phyloP scores from a whole-genome alignment of 1,284 basidiomycete species.

The Naganishia sp. region DNA sequence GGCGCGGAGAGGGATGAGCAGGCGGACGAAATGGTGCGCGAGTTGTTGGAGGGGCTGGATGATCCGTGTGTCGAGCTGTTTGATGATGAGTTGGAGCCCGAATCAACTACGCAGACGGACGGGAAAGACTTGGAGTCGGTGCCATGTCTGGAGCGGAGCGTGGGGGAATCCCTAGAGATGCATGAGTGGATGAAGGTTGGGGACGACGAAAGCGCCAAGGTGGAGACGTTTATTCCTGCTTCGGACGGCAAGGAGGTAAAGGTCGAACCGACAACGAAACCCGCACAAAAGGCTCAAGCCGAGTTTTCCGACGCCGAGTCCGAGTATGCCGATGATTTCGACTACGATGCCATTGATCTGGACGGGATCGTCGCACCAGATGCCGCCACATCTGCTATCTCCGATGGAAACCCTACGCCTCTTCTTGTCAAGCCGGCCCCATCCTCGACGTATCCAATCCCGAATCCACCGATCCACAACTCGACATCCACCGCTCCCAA shows the following conservation, averaged over 20 bases:
- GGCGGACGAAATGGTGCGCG: constrained; percentile 50
- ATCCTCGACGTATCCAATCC: constrained; percentile 21
- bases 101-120: background rate
- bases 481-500: background rate
- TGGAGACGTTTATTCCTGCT: background rate
- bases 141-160: constrained; percentile 7
- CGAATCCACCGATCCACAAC: constrained; percentile 20
- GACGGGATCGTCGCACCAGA: constrained; percentile 13
- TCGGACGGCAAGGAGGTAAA: background rate
- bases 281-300: background rate
- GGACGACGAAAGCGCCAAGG: background rate
- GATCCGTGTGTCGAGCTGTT: constrained; percentile 42
- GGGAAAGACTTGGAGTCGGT: background rate
- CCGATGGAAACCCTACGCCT: constrained; percentile 42
- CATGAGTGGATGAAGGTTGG: constrained; percentile 16
- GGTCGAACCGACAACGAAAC: background rate
- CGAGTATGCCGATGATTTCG: constrained; percentile 27
- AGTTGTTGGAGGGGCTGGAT: constrained; percentile 50
- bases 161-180: background rate
- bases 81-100: constrained; percentile 34
- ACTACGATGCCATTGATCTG: constrained; percentile 21
- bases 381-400: constrained; percentile 24
- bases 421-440: constrained; percentile 35
- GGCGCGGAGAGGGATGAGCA: constrained; percentile 31
- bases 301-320: constrained; percentile 9